Conservation (phyloP, 192 early-diverging fungal species). For the Backusella liffmaniae region DNA sequence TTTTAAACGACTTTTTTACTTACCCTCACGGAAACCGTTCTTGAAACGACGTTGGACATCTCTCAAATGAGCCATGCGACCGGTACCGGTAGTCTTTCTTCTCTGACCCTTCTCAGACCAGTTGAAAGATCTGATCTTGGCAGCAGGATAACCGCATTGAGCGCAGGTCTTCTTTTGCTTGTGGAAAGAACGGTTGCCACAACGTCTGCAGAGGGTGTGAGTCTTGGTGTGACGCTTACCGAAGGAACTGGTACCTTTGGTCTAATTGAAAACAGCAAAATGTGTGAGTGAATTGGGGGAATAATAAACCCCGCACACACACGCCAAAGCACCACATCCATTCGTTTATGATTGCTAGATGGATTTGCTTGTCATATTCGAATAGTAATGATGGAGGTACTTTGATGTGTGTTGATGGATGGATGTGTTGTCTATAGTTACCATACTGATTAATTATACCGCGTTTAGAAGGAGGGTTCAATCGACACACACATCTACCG, state of each 20-base stretch:
- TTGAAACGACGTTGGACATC: slow-evolving; percentile 90
- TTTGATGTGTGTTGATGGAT: neutral
- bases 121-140: slow-evolving; percentile 95
- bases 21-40: slow-evolving; percentile 96
- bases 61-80: slow-evolving; percentile 97
- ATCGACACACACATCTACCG: neutral
- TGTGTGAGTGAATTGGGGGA: neutral
- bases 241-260: slow-evolving; percentile 97
- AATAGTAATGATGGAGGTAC: neutral
- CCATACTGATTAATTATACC: slow-evolving; percentile 18
- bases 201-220: slow-evolving; percentile 96
- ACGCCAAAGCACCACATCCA: neutral
- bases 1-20: neutral
- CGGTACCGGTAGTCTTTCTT: slow-evolving; percentile 99
- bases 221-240: slow-evolving; percentile 99
- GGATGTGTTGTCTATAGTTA: slow-evolving; percentile 5
- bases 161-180: slow-evolving; percentile 99
- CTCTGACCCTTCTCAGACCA: slow-evolving; percentile 96
- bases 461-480: slow-evolving; percentile 18
- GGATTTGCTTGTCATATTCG: neutral
- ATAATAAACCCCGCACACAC: neutral
- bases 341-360: neutral
- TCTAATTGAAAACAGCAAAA: slow-evolving; percentile 44
- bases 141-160: slow-evolving; percentile 96
- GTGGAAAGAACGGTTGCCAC: slow-evolving; percentile 96